These are phyloP conservation scores for Stereocaulon alpinum DNA, from an alignment of 495 filamentous ascomycete genomes.

Conservation along the genomic window DNA sequence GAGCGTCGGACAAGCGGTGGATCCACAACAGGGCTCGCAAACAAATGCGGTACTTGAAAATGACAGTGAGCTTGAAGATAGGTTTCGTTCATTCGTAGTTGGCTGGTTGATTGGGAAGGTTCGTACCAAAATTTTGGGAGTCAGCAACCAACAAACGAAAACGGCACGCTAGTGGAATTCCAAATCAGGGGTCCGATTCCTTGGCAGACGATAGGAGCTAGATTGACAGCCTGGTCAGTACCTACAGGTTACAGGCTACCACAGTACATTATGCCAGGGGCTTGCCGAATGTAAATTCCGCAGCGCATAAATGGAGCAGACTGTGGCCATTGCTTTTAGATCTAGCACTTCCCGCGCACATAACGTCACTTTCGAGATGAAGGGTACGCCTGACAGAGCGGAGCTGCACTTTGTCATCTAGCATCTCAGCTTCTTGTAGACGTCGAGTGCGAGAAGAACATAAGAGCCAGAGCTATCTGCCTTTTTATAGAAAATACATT, in stretches of 20 bases:
- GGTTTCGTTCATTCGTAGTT: background rate
- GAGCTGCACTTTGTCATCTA: too few species aligned
- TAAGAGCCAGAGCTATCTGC: background rate
- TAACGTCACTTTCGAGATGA: too few species aligned
- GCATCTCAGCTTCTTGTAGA: background rate
- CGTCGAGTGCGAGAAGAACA: background rate
- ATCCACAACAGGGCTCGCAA: background rate
- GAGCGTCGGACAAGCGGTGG: background rate
- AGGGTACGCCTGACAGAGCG: too few species aligned
- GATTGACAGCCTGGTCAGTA: too few species aligned
- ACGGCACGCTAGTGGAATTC: background rate
- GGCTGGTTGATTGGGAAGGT: background rate
- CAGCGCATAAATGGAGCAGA: too few species aligned
- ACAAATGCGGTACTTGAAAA: background rate
- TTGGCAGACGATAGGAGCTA: background rate
- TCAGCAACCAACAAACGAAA: background rate
- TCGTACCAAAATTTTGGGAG: background rate
- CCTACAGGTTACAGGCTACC: too few species aligned
- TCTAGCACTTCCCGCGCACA: too few species aligned
- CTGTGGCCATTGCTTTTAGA: too few species aligned
- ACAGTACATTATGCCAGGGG: too few species aligned
- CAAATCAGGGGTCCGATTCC: conserved; percentile 1
- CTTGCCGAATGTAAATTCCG: too few species aligned
- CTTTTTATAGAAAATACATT: background rate
- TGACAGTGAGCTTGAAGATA: background rate